Conservation (phyloP, 176 grass and related monocot genomes). For the Paspalum vaginatum region DNA sequence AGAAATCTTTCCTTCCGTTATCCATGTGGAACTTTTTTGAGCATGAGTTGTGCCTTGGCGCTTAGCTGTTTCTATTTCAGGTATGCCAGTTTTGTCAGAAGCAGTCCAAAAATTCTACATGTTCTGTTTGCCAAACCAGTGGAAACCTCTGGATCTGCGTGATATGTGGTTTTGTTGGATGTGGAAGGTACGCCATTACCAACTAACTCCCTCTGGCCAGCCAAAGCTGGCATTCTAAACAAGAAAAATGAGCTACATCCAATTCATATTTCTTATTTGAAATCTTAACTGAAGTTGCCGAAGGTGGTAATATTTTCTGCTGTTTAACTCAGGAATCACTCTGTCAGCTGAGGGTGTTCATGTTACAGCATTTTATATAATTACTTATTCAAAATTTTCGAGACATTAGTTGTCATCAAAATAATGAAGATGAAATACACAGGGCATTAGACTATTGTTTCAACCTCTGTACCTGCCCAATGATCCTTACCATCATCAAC, state of each 20-base stretch:
- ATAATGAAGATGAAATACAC: background rate
- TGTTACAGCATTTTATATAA: background rate
- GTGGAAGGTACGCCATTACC: constrained; percentile 72
- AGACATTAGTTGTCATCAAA: background rate
- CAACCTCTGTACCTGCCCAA: background rate
- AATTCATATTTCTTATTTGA: background rate
- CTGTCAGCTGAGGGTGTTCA: background rate
- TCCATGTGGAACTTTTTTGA: background rate
- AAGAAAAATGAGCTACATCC: background rate
- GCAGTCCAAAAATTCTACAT: constrained; percentile 77
- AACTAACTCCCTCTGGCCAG: background rate
- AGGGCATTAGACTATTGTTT: background rate
- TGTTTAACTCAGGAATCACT: background rate
- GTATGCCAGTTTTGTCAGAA: constrained; percentile 93
- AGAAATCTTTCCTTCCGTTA: background rate
- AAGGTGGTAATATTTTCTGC: background rate
- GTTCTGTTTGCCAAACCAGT: constrained; percentile 85
- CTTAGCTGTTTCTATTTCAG: constrained; percentile 50
- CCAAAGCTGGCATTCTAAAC: background rate
- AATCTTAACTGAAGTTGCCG: background rate
- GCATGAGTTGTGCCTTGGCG: constrained; percentile 4
- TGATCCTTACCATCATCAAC: background rate
- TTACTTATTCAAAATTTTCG: background rate
- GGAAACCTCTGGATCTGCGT: constrained; percentile 98
- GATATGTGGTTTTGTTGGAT: constrained; percentile 98